phyloP scores from a whole-genome alignment of 2,329 filamentous ascomycete genomes.

The Ramularia collo-cygni region DNA sequence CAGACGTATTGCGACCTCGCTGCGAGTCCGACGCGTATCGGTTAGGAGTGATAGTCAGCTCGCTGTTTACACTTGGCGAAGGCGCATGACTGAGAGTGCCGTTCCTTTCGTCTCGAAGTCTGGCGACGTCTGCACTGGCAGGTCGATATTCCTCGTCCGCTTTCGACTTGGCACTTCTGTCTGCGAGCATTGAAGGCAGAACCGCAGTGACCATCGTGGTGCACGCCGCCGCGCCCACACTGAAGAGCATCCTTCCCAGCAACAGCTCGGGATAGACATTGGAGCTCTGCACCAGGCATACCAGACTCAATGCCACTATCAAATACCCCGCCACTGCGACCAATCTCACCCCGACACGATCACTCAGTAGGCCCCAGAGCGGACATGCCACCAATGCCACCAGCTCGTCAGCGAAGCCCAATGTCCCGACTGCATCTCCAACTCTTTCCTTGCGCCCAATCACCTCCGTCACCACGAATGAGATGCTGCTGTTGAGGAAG shows the following conservation, averaged over 20 bases:
- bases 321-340: constrained; percentile 67
- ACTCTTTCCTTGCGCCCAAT: constrained; percentile 67
- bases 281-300: constrained; percentile 74
- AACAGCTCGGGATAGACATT: constrained; percentile 87
- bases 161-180: constrained; percentile 6
- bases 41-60: constrained; percentile 65
- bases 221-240: constrained; percentile 77
- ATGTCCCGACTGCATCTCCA: constrained; percentile 73
- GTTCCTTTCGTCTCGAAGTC: constrained; percentile 26
- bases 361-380: constrained; percentile 69
- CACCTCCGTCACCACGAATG: constrained; percentile 77
- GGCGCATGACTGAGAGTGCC: constrained; percentile 49
- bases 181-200: constrained; percentile 60
- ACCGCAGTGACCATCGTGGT: constrained; percentile 97
- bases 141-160: constrained; percentile 8
- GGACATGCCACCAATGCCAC: constrained; percentile 76
- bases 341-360: constrained; percentile 64
- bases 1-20: constrained; percentile 5
- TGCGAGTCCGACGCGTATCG: constrained; percentile 36
- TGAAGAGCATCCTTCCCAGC: constrained; percentile 78
- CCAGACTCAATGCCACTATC: constrained; percentile 70
- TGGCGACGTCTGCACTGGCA: constrained; percentile 16
- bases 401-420: constrained; percentile 78
- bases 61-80: constrained; percentile 63
- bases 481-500: constrained; percentile 78